Percentiles rank a stretch among this genome's conserved stretches.
Conservation (phyloP, 768 basidiomycete genomes). For the Leccinum subgranulosum region DNA sequence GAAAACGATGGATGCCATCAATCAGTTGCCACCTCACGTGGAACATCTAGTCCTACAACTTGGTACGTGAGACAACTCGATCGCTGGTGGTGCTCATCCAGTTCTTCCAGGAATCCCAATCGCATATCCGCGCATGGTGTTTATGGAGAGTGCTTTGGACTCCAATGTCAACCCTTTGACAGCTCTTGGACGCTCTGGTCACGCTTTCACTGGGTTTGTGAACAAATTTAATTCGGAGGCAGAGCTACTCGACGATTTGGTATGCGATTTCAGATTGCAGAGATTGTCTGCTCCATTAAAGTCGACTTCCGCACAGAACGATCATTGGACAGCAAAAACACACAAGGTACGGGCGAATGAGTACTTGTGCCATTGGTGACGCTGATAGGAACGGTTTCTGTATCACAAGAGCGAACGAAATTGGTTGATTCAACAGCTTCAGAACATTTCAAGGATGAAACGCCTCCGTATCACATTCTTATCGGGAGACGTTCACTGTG, state of each 20-base stretch:
- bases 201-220: slow-evolving; percentile 73
- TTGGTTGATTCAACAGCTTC: slow-evolving; percentile 77
- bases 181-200: slow-evolving; percentile 64
- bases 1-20: slow-evolving; percentile 63
- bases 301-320: slow-evolving; percentile 71
- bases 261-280: slow-evolving; percentile 29
- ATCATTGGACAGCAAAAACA: slow-evolving; percentile 84
- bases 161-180: slow-evolving; percentile 84
- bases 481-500: slow-evolving; percentile 92
- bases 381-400: neutral
- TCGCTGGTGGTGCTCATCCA: neutral
- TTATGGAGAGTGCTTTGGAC: slow-evolving; percentile 75
- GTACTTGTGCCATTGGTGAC: neutral
- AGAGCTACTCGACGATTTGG: slow-evolving; percentile 91
- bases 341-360: slow-evolving; percentile 56
- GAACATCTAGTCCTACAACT: slow-evolving; percentile 85
- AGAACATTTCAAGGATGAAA: slow-evolving; percentile 62
- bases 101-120: slow-evolving; percentile 60
- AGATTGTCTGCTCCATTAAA: slow-evolving; percentile 23
- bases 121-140: slow-evolving; percentile 92
- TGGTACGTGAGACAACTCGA: slow-evolving; percentile 39
- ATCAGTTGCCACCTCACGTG: slow-evolving; percentile 56
- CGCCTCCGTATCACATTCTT: slow-evolving; percentile 78
- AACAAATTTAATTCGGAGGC: slow-evolving; percentile 92
- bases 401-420: slow-evolving; percentile 79